Percentiles rank a stretch among this genome's conserved stretches.
These are phyloP conservation scores for Pichiaceae sp. DNA, from an alignment of 1,139 yeast species.

Conservation along the genomic window DNA sequence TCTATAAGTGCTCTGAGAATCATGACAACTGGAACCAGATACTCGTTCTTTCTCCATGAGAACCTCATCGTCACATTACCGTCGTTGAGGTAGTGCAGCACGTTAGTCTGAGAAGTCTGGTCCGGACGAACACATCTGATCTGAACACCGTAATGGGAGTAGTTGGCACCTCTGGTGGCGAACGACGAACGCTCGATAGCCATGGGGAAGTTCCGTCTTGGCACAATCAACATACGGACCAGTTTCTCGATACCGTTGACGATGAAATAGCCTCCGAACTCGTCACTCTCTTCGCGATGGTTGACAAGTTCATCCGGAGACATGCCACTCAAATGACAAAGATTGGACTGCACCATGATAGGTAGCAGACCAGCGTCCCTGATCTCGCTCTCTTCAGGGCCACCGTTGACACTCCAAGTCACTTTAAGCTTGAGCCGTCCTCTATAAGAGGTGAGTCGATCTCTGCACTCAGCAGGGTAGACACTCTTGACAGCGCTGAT, in stretches of 20 bases:
- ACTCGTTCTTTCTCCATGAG: slow-evolving; percentile 96
- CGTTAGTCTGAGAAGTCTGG: slow-evolving; percentile 95
- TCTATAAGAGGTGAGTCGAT: slow-evolving; percentile 71
- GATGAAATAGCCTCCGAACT: slow-evolving; percentile 91
- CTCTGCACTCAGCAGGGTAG: slow-evolving; percentile 88
- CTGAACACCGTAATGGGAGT: slow-evolving; percentile 87
- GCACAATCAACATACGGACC: slow-evolving; percentile 95
- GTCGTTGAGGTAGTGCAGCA: slow-evolving; percentile 86
- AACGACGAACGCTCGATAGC: slow-evolving; percentile 94
- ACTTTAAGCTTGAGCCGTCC: slow-evolving; percentile 71
- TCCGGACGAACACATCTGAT: slow-evolving; percentile 93
- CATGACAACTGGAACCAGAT: slow-evolving; percentile 88
- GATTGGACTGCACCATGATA: slow-evolving; percentile 78
- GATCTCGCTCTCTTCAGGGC: slow-evolving; percentile 69
- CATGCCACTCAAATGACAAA: slow-evolving; percentile 82
- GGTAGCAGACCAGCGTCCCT: slow-evolving; percentile 93
- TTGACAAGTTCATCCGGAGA: slow-evolving; percentile 76
- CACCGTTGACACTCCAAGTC: slow-evolving; percentile 80
- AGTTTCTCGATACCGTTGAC: slow-evolving; percentile 96
- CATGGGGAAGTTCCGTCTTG: slow-evolving; percentile 96
- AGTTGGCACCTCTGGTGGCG: slow-evolving; percentile 86
- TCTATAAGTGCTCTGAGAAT: slow-evolving; percentile 83
- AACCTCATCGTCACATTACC: slow-evolving; percentile 96
- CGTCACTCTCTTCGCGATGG: slow-evolving; percentile 87
- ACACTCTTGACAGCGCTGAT: slow-evolving; percentile 72